Evolutionary conservation across 192 early-diverging fungal species (phyloP).

Genomic region (Lobosporangium transversale): DNA sequence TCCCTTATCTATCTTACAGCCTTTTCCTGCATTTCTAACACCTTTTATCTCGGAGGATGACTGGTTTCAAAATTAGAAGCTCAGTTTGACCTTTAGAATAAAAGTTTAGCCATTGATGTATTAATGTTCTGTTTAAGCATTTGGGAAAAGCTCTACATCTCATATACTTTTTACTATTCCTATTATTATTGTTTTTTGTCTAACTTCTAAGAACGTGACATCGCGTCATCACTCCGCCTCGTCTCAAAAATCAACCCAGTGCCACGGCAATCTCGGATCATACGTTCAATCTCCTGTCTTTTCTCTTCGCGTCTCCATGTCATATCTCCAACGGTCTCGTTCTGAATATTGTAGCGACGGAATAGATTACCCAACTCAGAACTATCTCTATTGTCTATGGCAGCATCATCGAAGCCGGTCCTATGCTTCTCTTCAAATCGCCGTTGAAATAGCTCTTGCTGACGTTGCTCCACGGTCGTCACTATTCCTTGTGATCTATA

Average conservation of each 20-base stretch:
- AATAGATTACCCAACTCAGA: conserved; percentile 18
- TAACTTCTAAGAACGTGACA: too few species aligned
- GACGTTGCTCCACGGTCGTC: conserved; percentile 26
- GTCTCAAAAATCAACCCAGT: conserved; percentile 18
- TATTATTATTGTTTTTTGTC: too few species aligned
- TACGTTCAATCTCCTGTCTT: conserved; percentile 33
- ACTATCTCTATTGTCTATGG: neutral
- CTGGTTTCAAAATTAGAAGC: too few species aligned
- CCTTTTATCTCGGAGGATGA: too few species aligned
- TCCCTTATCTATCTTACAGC: too few species aligned
- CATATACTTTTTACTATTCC: too few species aligned
- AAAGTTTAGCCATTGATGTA: too few species aligned
- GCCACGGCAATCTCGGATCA: conserved; percentile 44
- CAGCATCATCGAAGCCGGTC: too few species aligned
- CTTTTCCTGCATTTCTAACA: too few species aligned
- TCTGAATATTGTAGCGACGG: conserved; percentile 18
- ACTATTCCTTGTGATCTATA: neutral
- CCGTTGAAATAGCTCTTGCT: conserved; percentile 21
- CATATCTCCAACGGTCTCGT: neutral
- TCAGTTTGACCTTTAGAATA: too few species aligned
- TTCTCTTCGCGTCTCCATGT: conserved; percentile 21
- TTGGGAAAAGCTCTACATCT: too few species aligned
- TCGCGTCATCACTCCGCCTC: conserved; percentile 12
- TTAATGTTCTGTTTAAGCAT: too few species aligned
- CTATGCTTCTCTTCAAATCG: conserved; percentile 5